These are phyloP conservation scores for Aspergillus nomiae DNA, from an alignment of 2,329 filamentous ascomycete species.

Conservation along the genomic window DNA sequence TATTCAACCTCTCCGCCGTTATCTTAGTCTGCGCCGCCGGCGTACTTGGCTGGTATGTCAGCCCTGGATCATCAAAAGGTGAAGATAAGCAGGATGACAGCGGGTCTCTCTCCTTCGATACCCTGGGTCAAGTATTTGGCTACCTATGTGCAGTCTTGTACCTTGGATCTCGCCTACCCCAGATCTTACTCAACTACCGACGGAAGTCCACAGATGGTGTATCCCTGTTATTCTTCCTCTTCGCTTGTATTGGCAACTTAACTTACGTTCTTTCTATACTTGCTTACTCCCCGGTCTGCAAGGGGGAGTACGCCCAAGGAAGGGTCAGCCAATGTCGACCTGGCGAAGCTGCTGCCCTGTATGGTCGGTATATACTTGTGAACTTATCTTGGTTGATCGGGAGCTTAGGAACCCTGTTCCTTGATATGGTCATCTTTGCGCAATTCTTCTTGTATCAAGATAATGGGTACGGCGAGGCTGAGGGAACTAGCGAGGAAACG, in stretches of 20 bases:
- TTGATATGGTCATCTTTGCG: slow-evolving; percentile 84
- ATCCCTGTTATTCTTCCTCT: slow-evolving; percentile 92
- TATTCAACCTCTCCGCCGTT: slow-evolving; percentile 76
- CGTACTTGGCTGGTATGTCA: slow-evolving; percentile 82
- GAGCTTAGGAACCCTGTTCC: slow-evolving; percentile 79
- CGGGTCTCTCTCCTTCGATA: slow-evolving; percentile 64
- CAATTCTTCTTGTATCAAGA: slow-evolving; percentile 86
- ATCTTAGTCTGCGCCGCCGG: slow-evolving; percentile 83
- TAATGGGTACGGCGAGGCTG: slow-evolving; percentile 24
- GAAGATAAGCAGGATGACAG: slow-evolving; percentile 30
- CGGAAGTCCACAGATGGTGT: slow-evolving; percentile 93
- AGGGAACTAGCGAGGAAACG: slow-evolving; percentile 11
- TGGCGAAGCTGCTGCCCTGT: slow-evolving; percentile 68
- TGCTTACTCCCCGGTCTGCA: slow-evolving; percentile 78
- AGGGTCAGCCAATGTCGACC: slow-evolving; percentile 54
- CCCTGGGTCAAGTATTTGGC: slow-evolving; percentile 85
- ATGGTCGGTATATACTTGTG: slow-evolving; percentile 80
- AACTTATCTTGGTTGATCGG: slow-evolving; percentile 91
- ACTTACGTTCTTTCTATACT: slow-evolving; percentile 92
- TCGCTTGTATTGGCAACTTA: slow-evolving; percentile 91
- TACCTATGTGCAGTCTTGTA: slow-evolving; percentile 90
- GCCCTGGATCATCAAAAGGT: slow-evolving; percentile 46
- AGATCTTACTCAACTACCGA: slow-evolving; percentile 87
- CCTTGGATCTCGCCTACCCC: slow-evolving; percentile 84
- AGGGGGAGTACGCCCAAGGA: slow-evolving; percentile 24